phyloP scores from a whole-genome alignment of 2,329 filamentous ascomycete species.

The Thelonectria rubi region DNA sequence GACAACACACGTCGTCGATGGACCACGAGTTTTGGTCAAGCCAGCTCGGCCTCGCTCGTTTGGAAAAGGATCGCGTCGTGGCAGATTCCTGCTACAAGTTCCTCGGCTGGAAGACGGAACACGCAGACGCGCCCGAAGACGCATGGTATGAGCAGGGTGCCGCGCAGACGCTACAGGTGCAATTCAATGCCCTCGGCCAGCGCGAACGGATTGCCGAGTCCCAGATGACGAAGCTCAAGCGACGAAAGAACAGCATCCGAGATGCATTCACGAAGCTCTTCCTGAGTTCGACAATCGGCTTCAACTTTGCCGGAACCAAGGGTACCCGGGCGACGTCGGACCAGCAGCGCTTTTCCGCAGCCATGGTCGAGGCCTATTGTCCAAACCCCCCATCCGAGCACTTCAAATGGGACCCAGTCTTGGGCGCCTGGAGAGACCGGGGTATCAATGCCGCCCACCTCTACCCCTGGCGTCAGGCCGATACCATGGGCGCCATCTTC shows the following conservation, averaged over 20 bases:
- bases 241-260: not conserved
- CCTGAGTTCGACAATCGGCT: not conserved
- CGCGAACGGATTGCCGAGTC: not conserved
- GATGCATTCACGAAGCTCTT: not conserved
- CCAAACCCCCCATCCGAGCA: not conserved
- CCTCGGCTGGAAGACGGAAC: not conserved
- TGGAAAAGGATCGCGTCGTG: not conserved
- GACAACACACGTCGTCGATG: not conserved
- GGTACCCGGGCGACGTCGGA: too few species aligned
- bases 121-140: not conserved
- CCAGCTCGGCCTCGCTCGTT: not conserved
- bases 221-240: not conserved
- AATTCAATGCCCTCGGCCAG: not conserved
- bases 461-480: not conserved
- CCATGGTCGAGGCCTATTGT: not conserved
- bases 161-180: not conserved
- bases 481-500: constrained; percentile 14
- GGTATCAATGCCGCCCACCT: not conserved
- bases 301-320: not conserved
- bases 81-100: not conserved
- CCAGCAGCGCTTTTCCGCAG: constrained; percentile 7
- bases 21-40: not conserved
- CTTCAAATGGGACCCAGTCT: constrained; percentile 5
- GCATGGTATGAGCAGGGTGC: not conserved
- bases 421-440: not conserved